Percentiles rank a stretch among this genome's conserved stretches.
Conservation (phyloP, 2,329 filamentous ascomycete genomes). For the Talaromyces amestolkiae region DNA sequence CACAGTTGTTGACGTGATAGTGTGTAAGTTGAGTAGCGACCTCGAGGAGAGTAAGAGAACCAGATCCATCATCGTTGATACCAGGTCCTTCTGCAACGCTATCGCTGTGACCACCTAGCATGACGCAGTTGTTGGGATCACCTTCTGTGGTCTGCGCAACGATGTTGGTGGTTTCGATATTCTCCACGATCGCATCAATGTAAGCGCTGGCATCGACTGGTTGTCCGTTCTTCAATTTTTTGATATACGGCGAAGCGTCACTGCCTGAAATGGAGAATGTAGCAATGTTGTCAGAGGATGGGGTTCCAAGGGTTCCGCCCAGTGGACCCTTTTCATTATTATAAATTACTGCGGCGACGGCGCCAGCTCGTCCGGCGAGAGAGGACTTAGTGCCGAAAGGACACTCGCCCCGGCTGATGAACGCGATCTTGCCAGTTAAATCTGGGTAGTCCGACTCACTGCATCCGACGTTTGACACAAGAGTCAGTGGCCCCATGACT, state of each 20-base stretch:
- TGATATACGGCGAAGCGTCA: constrained; percentile 43
- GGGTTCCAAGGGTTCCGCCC: constrained; percentile 45
- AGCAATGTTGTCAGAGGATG: neutral
- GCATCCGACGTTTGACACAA: constrained; percentile 64
- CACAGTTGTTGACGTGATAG: constrained; percentile 69
- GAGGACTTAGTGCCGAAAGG: constrained; percentile 69
- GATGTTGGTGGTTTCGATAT: constrained; percentile 55
- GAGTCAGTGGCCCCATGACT: constrained; percentile 58
- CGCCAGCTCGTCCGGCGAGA: constrained; percentile 66
- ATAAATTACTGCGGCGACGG: constrained; percentile 69
- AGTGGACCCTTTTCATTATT: constrained; percentile 65
- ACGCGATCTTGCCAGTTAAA: constrained; percentile 63
- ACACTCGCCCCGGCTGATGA: constrained; percentile 69
- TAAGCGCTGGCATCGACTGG: constrained; percentile 37
- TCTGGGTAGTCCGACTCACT: constrained; percentile 61
- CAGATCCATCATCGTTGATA: constrained; percentile 76
- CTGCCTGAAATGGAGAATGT: neutral
- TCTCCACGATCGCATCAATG: constrained; percentile 47
- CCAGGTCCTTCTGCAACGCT: constrained; percentile 62
- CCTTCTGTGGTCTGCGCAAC: constrained; percentile 60
- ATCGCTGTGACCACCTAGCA: constrained; percentile 61
- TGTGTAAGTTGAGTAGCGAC: constrained; percentile 62
- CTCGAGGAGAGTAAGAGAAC: constrained; percentile 60
- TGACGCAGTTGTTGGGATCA: constrained; percentile 58
- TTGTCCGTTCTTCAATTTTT: constrained; percentile 50